Conservation (phyloP, 495 filamentous ascomycete species). For the Niebla homalea region DNA sequence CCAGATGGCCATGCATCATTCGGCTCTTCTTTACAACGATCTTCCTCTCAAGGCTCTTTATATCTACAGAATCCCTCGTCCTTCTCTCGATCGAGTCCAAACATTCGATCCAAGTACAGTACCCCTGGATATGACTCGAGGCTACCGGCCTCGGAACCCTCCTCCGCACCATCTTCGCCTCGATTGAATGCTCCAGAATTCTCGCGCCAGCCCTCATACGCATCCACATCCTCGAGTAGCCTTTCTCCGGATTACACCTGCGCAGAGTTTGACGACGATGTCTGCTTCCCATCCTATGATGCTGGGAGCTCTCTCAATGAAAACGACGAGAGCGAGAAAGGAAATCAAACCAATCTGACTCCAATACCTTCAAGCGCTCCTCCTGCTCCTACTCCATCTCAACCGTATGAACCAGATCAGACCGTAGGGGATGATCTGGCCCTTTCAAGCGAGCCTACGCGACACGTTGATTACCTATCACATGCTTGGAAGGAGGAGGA, state of each 20-base stretch:
- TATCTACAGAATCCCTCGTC: conserved; percentile 25
- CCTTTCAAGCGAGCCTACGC: conserved; percentile 61
- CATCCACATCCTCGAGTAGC: conserved; percentile 50
- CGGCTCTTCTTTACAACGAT: conserved; percentile 28
- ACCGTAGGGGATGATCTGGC: conserved; percentile 71
- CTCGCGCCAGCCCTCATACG: conserved; percentile 24
- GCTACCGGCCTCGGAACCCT: conserved; percentile 24
- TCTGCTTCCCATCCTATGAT: conserved; percentile 47
- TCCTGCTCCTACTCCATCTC: conserved; percentile 27
- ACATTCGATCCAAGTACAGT: conserved; percentile 21
- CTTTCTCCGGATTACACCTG: conserved; percentile 41
- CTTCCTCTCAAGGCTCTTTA: conserved; percentile 32
- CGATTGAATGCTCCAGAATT: conserved; percentile 16
- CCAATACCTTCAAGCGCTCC: conserved; percentile 17
- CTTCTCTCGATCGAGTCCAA: conserved; percentile 23
- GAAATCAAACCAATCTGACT: conserved; percentile 26
- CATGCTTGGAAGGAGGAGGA: conserved; percentile 95
- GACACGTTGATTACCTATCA: conserved; percentile 93
- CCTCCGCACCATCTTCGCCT: conserved; percentile 30
- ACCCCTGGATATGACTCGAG: conserved; percentile 23
- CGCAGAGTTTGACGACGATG: conserved; percentile 38
- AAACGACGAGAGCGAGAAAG: conserved; percentile 27
- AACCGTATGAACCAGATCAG: conserved; percentile 19
- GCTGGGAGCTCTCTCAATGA: conserved; percentile 22
- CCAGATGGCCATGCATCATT: conserved; percentile 28